A percentile compares a stretch with the other conserved stretches of the same genome.
Conservation (phyloP, 176 grass and related monocot genomes). For the Coix lacrymajobi region DNA sequence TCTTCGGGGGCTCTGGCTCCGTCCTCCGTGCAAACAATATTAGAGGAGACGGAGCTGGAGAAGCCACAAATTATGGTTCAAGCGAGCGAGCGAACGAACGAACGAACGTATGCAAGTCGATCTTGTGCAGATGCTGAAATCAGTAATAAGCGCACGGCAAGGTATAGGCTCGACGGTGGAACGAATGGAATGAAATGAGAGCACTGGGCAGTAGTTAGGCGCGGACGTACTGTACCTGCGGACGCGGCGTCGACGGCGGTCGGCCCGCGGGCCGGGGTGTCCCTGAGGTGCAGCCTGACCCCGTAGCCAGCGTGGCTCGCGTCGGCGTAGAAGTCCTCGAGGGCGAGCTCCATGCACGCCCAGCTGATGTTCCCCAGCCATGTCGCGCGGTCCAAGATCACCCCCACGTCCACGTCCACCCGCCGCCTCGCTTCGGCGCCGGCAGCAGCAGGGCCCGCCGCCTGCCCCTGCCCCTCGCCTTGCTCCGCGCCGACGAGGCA, state of each 20-base stretch:
- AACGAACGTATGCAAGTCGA: not conserved
- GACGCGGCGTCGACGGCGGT: slow-evolving; percentile 38
- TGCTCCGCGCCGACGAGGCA: not conserved
- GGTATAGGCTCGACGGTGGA: not conserved
- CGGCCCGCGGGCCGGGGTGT: slow-evolving; percentile 18
- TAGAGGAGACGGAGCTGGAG: too few relatives aligned
- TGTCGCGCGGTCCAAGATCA: slow-evolving; percentile 52
- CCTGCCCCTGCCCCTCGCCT: not conserved
- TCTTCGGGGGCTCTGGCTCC: too few relatives aligned
- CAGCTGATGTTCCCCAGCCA: slow-evolving; percentile 60
- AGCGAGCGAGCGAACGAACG: too few relatives aligned
- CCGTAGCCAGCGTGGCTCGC: not conserved
- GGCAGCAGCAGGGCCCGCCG: not conserved
- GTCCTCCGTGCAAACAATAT: too few relatives aligned
- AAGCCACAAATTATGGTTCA: too few relatives aligned
- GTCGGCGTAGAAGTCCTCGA: slow-evolving; percentile 52
- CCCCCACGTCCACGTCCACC: slow-evolving; percentile 65
- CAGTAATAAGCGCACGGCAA: not conserved
- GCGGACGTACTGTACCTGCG: slow-evolving; percentile 18
- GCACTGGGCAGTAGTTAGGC: not conserved
- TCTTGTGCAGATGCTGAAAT: too few relatives aligned
- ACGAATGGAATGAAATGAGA: not conserved
- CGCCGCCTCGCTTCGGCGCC: not conserved
- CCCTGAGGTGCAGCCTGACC: slow-evolving; percentile 43
- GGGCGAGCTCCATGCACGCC: slow-evolving; percentile 56